These are phyloP conservation scores for Fusarium phyllophilum DNA, from an alignment of 2,329 filamentous ascomycete genomes.

Conservation along the genomic window DNA sequence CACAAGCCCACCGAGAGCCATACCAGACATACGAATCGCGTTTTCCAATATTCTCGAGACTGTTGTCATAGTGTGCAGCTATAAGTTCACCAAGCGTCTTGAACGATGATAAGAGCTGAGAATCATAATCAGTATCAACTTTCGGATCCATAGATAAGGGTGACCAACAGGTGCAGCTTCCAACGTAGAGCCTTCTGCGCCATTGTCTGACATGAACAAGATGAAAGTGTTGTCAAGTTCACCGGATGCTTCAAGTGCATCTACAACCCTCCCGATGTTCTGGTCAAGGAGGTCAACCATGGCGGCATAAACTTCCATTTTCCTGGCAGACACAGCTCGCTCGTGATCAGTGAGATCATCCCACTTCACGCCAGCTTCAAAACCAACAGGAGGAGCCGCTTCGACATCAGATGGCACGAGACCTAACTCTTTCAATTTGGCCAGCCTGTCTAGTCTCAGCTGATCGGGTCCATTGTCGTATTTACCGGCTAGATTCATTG, in stretches of 20 bases:
- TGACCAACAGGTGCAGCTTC: conserved; percentile 64
- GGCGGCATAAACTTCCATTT: conserved; percentile 61
- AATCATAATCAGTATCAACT: not conserved
- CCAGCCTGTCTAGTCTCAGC: conserved; percentile 39
- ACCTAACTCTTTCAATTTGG: conserved; percentile 23
- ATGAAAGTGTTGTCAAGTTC: conserved; percentile 65
- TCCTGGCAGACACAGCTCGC: conserved; percentile 22
- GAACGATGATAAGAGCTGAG: not conserved
- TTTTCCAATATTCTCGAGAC: conserved; percentile 64
- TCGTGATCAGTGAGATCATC: conserved; percentile 23
- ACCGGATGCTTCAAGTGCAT: conserved; percentile 58
- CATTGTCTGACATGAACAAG: conserved; percentile 65
- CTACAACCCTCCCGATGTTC: conserved; percentile 62
- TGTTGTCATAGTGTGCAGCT: conserved; percentile 56
- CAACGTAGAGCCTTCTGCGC: conserved; percentile 65
- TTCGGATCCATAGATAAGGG: not conserved
- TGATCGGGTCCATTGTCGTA: conserved; percentile 59
- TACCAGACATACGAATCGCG: conserved; percentile 69
- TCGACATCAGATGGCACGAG: not conserved
- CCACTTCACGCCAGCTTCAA: conserved; percentile 31
- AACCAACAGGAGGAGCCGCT: conserved; percentile 48
- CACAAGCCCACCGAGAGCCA: conserved; percentile 63
- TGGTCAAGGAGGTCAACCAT: conserved; percentile 67
- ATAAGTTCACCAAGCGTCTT: not conserved
- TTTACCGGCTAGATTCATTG: not conserved